Evolutionary conservation across 345 rosid genomes (phyloP), one percentile per base, ranked within the genome.

Genomic region (Pistacia atlantica): DNA sequence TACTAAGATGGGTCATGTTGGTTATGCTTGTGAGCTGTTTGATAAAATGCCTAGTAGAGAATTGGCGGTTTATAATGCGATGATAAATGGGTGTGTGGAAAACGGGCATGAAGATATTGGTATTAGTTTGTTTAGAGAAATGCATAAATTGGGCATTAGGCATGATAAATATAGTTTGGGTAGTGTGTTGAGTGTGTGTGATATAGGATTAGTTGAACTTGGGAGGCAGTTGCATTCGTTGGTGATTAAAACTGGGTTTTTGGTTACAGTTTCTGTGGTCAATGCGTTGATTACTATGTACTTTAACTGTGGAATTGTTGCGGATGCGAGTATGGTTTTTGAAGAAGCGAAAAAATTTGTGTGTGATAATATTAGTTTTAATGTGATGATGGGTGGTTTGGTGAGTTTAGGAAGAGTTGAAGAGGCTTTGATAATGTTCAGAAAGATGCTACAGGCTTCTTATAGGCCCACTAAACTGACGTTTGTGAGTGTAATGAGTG

Each of bases 301-400:
- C 78, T 91, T 93, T 38, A 81, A 84, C 61, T 74, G 85, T 60
- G 80, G 83, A 72, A 60, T 79, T 63, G 59, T 62, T 77, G 17
- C 22, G 37, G 86, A 82, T 49, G 97, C 93, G 0, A 35, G 63
- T 74, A 55, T 58, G 69, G 89, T 86, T 42, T 91, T 93, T 65
- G 80, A 81, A 74, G 93, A 84, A 80, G 87, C 85, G 16, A 85
- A 78, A 72, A 76, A 17, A 72, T 76, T 17, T 49, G 82, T 78
- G 60, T 75, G 70, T 72, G 86, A 93, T 83, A 86, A 82, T 73
- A 84, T 93, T 57, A 89, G 91, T 72, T 90, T 79, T 77, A 91
- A 93, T 86, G 94, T 83, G 54, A 91, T 91, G 84, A 89, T 90
- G 60, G 90, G 84, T 67, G 93, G 98, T 67, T 87, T 93, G 58